Evolutionary conservation across 2,329 filamentous ascomycete species (phyloP).

Genomic region (Xylaria sp.): DNA sequence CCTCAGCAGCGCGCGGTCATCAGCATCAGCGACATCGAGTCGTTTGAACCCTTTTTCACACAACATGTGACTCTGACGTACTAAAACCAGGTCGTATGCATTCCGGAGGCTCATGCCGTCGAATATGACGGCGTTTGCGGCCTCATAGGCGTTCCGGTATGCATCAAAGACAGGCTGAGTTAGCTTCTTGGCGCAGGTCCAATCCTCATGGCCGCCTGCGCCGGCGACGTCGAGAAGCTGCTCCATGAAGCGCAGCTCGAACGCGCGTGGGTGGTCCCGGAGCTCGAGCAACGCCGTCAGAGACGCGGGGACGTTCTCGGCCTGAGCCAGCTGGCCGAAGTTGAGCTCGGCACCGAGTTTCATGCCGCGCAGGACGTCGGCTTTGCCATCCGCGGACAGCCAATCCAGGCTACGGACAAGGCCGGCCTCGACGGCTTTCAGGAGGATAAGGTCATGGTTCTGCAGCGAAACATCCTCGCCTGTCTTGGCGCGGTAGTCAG

Average conservation of each 20-base stretch:
- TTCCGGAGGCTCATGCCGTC: slow-evolving; percentile 32
- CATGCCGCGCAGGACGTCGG: slow-evolving; percentile 43
- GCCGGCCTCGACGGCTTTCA: slow-evolving; percentile 37
- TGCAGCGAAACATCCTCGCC: slow-evolving; percentile 30
- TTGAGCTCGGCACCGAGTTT: slow-evolving; percentile 45
- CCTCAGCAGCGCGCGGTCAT: slow-evolving; percentile 44
- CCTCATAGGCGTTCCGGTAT: slow-evolving; percentile 41
- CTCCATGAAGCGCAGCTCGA: slow-evolving; percentile 45
- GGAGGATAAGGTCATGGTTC: slow-evolving; percentile 44
- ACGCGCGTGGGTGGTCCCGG: slow-evolving; percentile 36
- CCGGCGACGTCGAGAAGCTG: slow-evolving; percentile 47
- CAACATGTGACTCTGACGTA: slow-evolving; percentile 39
- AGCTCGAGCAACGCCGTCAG: slow-evolving; percentile 38
- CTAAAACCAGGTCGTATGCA: slow-evolving; percentile 44
- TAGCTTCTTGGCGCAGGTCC: slow-evolving; percentile 40
- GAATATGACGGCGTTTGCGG: slow-evolving; percentile 38
- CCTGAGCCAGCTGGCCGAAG: slow-evolving; percentile 47
- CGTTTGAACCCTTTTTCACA: slow-evolving; percentile 36
- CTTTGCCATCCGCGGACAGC: slow-evolving; percentile 30
- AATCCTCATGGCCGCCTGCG: slow-evolving; percentile 44
- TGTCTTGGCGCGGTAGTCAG: slow-evolving; percentile 20
- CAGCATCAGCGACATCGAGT: slow-evolving; percentile 34
- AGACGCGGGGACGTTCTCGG: slow-evolving; percentile 43
- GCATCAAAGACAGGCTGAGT: slow-evolving; percentile 43
- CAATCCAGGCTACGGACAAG: slow-evolving; percentile 39